Conservation (phyloP, 2,329 filamentous ascomycete species). For the Dactylella cylindrospora region DNA sequence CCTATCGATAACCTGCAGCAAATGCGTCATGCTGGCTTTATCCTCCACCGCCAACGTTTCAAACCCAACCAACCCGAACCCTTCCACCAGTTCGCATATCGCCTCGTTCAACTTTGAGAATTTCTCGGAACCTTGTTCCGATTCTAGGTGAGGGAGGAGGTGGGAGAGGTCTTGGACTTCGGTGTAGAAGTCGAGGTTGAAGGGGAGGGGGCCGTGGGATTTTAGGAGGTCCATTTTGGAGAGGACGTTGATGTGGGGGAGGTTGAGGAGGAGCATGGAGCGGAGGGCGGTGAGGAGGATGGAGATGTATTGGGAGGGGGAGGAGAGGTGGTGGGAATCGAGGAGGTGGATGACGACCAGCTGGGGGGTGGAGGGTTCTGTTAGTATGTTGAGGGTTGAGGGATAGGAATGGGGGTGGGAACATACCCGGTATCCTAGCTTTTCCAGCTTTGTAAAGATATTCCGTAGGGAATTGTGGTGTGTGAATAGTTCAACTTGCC, state of each 20-base stretch:
- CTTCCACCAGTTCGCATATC: slow-evolving; percentile 81
- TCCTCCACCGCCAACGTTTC: slow-evolving; percentile 95
- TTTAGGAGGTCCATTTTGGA: slow-evolving; percentile 96
- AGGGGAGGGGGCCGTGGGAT: slow-evolving; percentile 72
- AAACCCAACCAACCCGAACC: slow-evolving; percentile 85
- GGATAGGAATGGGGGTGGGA: slow-evolving; percentile 37
- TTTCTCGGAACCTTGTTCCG: slow-evolving; percentile 73
- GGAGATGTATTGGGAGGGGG: slow-evolving; percentile 92
- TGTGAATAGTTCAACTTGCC: slow-evolving; percentile 95
- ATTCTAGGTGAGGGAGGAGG: slow-evolving; percentile 75
- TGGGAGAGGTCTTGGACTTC: slow-evolving; percentile 92
- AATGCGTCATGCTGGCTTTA: slow-evolving; percentile 92
- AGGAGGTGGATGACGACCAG: slow-evolving; percentile 90
- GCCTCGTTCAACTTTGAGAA: slow-evolving; percentile 83
- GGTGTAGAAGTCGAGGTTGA: slow-evolving; percentile 96
- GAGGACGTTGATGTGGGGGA: slow-evolving; percentile 91
- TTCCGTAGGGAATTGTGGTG: slow-evolving; percentile 90
- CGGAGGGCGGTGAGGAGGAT: slow-evolving; percentile 89
- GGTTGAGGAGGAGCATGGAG: slow-evolving; percentile 97
- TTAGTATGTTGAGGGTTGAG: slow-evolving; percentile 29
- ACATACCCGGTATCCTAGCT: slow-evolving; percentile 84
- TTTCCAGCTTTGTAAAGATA: slow-evolving; percentile 87
- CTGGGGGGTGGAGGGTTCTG: slow-evolving; percentile 56
- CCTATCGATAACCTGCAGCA: slow-evolving; percentile 84
- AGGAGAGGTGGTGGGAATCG: slow-evolving; percentile 88